Evolutionary conservation across 768 basidiomycete genomes (phyloP), one percentile per base, ranked within the genome.

Genomic region (Tricholoma sp.): DNA sequence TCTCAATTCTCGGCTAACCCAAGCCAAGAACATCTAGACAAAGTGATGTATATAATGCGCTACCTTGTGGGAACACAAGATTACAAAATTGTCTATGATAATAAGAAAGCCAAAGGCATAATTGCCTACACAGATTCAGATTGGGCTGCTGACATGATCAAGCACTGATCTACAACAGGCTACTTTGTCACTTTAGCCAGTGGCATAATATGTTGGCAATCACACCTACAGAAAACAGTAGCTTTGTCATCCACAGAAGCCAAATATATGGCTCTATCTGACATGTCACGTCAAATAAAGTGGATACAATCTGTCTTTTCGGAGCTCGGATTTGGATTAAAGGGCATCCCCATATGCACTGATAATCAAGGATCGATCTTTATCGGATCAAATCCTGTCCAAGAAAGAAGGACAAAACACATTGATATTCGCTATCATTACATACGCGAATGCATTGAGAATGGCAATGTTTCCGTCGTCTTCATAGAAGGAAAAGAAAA

Each of bases 161-260:
- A n/a, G n/a, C n/a, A n/a, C n/a, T n/a, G 62, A 24, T 76, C 75
- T 1, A 72, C 65, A 18, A 65, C 64, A 9, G 76, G 73, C 0
- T 73, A 68, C 57, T 27, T 72, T 1, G 61, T 75, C 50, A 66
- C 54, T 9, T 55, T 75, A 34, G 72, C 66, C 58, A n/a, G n/a
- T n/a, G n/a, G n/a, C n/a, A n/a, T n/a, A n/a, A n/a, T n/a, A n/a
- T n/a, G n/a, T n/a, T n/a, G n/a, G n/a, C n/a, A n/a, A n/a, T n/a
- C n/a, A n/a, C n/a, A n/a, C n/a, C n/a, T n/a, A n/a, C n/a, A n/a
- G n/a, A n/a, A n/a, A n/a, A n/a, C n/a, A n/a, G n/a, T n/a, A n/a
- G n/a, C n/a, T n/a, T n/a, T n/a, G n/a, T n/a, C n/a, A n/a, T n/a
- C n/a, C n/a, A n/a, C n/a, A n/a, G n/a, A n/a, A n/a, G n/a, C n/a